phyloP scores from a whole-genome alignment of 139 green algal species.

The Chlorella sp. region DNA sequence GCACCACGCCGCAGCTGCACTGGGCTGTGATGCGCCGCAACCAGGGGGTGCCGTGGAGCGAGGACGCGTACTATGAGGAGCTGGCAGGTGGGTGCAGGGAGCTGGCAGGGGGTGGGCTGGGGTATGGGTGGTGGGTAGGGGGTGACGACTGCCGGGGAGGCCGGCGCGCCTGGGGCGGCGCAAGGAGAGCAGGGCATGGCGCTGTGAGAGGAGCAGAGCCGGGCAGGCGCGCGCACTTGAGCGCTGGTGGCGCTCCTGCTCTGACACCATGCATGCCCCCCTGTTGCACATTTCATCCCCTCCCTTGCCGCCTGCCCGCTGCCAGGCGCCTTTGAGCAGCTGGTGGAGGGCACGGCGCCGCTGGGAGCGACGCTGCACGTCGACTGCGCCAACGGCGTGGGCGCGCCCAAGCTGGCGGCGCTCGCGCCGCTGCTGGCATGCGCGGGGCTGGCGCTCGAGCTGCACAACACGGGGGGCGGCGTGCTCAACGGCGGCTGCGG shows the following conservation, averaged over 20 bases:
- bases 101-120: conserved; percentile 22
- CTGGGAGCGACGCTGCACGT: conserved; percentile 65
- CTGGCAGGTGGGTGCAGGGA: conserved; percentile 34
- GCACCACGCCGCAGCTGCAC: conserved; percentile 97
- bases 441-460: conserved; percentile 38
- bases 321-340: conserved; percentile 22
- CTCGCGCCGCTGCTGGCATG: conserved; percentile 45
- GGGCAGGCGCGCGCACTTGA: too few relatives aligned
- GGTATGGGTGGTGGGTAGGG: too few relatives aligned
- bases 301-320: too few relatives aligned
- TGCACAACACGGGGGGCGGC: conserved; percentile 53
- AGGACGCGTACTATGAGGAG: conserved; percentile 49
- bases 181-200: too few relatives aligned
- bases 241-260: too few relatives aligned
- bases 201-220: too few relatives aligned
- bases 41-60: conserved; percentile 18
- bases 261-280: too few relatives aligned
- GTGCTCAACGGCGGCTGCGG: conserved; percentile 86
- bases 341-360: conserved; percentile 18
- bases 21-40: conserved; percentile 59
- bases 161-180: too few relatives aligned
- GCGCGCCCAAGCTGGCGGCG: conserved; percentile 64
- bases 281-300: too few relatives aligned
- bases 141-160: too few relatives aligned
- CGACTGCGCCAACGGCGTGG: conserved; percentile 96